Evolutionary conservation across 192 early-diverging fungal genomes (phyloP).

Genomic region (Radiomyces spectabilis): DNA sequence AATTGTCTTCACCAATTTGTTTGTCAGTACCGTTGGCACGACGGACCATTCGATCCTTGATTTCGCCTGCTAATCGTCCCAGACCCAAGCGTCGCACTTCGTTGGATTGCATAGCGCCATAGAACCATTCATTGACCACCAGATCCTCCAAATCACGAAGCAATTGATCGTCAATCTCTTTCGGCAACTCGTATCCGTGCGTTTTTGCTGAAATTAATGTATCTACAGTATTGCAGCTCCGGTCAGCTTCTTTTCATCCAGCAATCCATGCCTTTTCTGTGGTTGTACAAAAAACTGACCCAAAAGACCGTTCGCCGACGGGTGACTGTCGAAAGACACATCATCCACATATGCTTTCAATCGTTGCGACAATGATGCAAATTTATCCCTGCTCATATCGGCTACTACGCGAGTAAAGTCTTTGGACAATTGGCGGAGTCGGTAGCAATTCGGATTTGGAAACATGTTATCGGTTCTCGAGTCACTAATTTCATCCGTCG

Average conservation of each 20-base stretch:
- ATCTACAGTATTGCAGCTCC: no score
- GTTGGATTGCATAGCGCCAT: conserved; percentile 9
- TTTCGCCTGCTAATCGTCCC: conserved; percentile 24
- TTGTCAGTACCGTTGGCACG: conserved; percentile 18
- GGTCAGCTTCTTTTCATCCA: no score
- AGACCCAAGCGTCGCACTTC: conserved; percentile 28
- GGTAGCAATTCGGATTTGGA: conserved; percentile 25
- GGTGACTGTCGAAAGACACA: conserved; percentile 25
- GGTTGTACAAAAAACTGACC: conserved; percentile 29
- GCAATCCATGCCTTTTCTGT: neutral
- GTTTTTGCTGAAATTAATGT: conserved; percentile 24
- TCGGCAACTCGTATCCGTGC: conserved; percentile 23
- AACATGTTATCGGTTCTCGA: conserved; percentile 24
- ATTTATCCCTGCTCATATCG: conserved; percentile 8
- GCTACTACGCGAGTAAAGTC: conserved; percentile 15
- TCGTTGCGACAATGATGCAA: conserved; percentile 7
- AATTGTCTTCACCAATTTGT: conserved; percentile 11
- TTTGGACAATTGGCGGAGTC: conserved; percentile 17
- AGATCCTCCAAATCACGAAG: conserved; percentile 17
- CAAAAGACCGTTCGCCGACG: conserved; percentile 31
- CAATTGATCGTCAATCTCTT: conserved; percentile 14
- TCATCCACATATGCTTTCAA: conserved; percentile 20
- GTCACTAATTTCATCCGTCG: no score
- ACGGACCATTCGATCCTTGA: conserved; percentile 24
- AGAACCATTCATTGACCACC: conserved; percentile 30